Base-by-base conservation (phyloP, 805 yeast genomes). In the Starmera amethionina region DNA sequence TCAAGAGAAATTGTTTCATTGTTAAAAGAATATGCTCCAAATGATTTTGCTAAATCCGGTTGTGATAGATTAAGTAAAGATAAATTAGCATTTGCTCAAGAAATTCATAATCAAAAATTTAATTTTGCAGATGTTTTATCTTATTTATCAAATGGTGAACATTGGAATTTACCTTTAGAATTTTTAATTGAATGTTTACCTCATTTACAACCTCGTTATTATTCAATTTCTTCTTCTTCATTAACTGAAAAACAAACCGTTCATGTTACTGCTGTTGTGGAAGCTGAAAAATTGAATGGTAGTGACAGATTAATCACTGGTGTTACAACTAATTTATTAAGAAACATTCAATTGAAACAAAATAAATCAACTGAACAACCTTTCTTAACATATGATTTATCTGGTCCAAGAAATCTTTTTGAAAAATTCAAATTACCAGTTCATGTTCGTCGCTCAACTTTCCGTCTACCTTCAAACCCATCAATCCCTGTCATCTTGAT, bases 161-260 rank as follows among this genome's bases (percentile, higher is more conserved):
- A n/a, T 93, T 97, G 97, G 49, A 58, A 12, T 11, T 83, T 90
- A 37, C 96, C 97, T 29, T 82, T 90, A 68, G 79, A 78, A 45
- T 85, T 89, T 55, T 62, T 93, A 32, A 68, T 89, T 50, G 98
- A 90, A 66, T 72, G 82, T 28, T 60, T 93, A 46, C 75, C 88
- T 34, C 84, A 78, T 50, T 67, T 93, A 55, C 94, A 83, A 60
- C 96, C 97, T 34, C 89, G 98, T 62, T 90, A 87, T 66, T 90
- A 90, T 64, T 90, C 97, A 18, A 90, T 90, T 50, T 89, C 97
- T 2, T 89, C 97, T 1, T 86, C 96, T 5, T 80, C 94, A 1
- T 61, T 77, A 40, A 71, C 78, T 42, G 93, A 86, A 54, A 86
- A 86, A 58, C 72, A 79, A 39, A 71, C 73, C 15, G 72, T 89